Conservation (phyloP, 345 rosid species). For the Triadica sebifera region DNA sequence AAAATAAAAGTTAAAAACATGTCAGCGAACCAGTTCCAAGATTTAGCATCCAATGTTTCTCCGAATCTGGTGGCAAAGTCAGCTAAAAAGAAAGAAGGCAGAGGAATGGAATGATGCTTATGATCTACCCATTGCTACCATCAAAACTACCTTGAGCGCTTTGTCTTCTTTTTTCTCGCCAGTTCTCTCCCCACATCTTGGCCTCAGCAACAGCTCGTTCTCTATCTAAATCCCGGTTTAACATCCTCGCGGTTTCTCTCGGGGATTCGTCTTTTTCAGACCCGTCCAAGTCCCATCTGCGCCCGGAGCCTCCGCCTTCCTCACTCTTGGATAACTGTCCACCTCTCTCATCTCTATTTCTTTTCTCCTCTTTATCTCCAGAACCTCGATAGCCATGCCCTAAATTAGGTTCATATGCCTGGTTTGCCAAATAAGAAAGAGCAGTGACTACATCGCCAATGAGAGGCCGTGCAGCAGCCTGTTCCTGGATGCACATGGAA, state of each 20-base stretch:
- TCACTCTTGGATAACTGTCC: constrained; percentile 57
- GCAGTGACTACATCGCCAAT: constrained; percentile 93
- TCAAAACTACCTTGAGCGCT: constrained; percentile 61
- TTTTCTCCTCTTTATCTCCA: constrained; percentile 50
- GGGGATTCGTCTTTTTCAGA: constrained; percentile 93
- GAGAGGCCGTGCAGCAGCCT: constrained; percentile 96
- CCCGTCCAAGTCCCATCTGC: constrained; percentile 70
- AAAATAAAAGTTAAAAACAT: neutral
- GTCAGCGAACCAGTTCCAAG: constrained; percentile 4
- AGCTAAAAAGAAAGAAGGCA: neutral
- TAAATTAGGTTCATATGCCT: constrained; percentile 61
- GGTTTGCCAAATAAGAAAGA: constrained; percentile 87
- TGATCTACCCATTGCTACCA: constrained; percentile 34
- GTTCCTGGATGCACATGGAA: constrained; percentile 96
- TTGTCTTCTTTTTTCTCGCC: constrained; percentile 83
- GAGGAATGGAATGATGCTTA: neutral
- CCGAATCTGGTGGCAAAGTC: constrained; percentile 1
- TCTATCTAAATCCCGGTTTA: constrained; percentile 73
- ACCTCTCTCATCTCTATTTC: constrained; percentile 59
- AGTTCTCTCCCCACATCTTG: constrained; percentile 97
- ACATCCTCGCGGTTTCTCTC: constrained; percentile 58
- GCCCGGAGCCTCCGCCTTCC: constrained; percentile 73
- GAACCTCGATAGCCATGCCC: constrained; percentile 35
- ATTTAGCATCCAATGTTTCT: constrained; percentile 15
- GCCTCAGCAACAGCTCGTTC: constrained; percentile 96